Base-by-base conservation (phyloP, 305 asterid genomes). In the Fraxinus floribunda region DNA sequence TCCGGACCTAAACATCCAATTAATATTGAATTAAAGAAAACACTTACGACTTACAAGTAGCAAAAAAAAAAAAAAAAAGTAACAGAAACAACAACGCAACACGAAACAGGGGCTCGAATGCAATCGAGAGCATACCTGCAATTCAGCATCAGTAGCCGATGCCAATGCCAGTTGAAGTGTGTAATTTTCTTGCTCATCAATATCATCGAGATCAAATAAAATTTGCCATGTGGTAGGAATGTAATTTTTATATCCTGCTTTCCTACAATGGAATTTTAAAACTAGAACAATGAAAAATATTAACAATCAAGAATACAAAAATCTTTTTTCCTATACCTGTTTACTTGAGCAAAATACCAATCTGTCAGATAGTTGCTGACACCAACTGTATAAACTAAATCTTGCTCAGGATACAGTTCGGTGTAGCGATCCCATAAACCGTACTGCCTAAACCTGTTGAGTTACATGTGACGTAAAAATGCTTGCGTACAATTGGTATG, bases 141-240 rank as follows among this genome's bases (percentile, higher is more conserved):
- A 72, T 82, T 94, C 97, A 62, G 98, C 98, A 18, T 88, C 97
- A 60, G 82, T 87, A 1, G 95, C 95, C 11, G 98, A 90, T 26
- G 98, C 98, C 75, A 95, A 44, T 71, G 98, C 97, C 24, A 95
- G 35, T 70, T 86, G 94, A 38, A 94, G 95, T 1, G 93, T 91
- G 85, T 91, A 95, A 68, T 87, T 88, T 38, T 84, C 85, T 4
- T 88, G 73, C 29, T 62, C 34, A 22, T 89, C 88, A 35, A 88
- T 82, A 5, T 85, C 71, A 1, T 85, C 76, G 29, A 92, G 89
- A 77, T 89, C 87, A 82, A 95, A 95, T 72, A 81, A 20, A 70
- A 95, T 88, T 82, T 77, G 84, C 98, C 98, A 94, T 6, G 97
- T 94, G 10, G 97, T 91, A 5, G 98, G 95, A 4, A 85, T 79